phyloP scores from a whole-genome alignment of 2,329 filamentous ascomycete species.

The Ophiocordyceps polyrhachis-furcata region DNA sequence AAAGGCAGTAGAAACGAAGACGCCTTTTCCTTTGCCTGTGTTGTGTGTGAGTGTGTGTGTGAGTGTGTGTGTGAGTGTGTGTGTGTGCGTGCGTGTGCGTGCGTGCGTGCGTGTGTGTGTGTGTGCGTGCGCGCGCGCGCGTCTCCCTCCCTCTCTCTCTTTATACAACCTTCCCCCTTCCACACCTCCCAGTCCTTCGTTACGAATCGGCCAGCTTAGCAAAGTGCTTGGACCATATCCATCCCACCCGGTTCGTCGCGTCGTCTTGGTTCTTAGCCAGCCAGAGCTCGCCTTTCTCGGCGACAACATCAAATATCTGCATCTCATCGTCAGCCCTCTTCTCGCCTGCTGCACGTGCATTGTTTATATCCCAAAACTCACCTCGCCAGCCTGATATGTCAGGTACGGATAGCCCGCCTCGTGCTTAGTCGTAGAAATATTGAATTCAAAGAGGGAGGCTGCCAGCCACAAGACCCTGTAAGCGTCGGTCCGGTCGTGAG shows the following conservation, averaged over 20 bases:
- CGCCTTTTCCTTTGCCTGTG: background rate
- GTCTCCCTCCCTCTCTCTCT: no score
- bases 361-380: conserved; percentile 20
- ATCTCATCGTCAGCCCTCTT: background rate
- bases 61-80: no score
- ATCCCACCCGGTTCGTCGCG: conserved; percentile 57
- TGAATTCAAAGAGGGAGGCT: conserved; percentile 90
- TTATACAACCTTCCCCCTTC: background rate
- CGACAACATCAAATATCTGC: conserved; percentile 77
- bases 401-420: conserved; percentile 94
- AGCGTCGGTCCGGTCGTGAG: conserved; percentile 36
- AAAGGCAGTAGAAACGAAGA: background rate
- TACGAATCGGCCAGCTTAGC: conserved; percentile 41
- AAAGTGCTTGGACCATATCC: conserved; percentile 99
- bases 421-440: conserved; percentile 78
- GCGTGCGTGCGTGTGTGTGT: no score
- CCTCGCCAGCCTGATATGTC: conserved; percentile 86
- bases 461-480: conserved; percentile 76
- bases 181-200: background rate
- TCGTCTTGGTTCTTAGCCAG: conserved; percentile 96
- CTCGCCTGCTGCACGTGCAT: no score
- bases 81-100: no score
- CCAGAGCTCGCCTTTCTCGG: conserved; percentile 94
- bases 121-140: no score
- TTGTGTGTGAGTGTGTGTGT: no score